Evolutionary conservation across 148 eudicot genomes (phyloP).

Genomic region (Rhododendron molle): DNA sequence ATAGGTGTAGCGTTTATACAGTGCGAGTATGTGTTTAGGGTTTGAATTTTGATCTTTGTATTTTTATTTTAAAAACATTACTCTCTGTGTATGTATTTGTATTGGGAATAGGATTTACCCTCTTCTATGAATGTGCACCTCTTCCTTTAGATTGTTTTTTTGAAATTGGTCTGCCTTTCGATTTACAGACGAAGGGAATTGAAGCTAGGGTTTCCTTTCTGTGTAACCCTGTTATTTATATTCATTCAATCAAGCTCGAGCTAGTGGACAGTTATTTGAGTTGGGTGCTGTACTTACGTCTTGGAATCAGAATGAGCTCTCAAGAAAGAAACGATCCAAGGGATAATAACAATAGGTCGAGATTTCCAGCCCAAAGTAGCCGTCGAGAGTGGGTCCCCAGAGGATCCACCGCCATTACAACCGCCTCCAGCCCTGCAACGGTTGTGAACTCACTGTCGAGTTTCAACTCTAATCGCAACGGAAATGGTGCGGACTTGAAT

Average conservation of each 20-base stretch:
- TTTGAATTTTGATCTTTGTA: background rate
- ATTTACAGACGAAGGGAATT: background rate
- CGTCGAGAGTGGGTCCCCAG: constrained; percentile 69
- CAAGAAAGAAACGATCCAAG: constrained; percentile 49
- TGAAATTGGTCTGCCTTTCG: background rate
- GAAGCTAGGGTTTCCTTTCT: constrained; percentile 4
- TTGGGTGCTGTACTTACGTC: background rate
- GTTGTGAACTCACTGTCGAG: constrained; percentile 20
- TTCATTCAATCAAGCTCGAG: background rate
- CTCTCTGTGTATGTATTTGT: background rate
- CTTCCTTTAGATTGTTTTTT: background rate
- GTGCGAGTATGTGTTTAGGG: background rate
- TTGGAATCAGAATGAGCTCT: constrained; percentile 48
- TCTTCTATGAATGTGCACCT: background rate
- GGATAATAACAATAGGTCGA: constrained; percentile 44
- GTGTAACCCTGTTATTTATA: background rate
- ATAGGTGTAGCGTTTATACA: background rate
- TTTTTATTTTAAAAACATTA: background rate
- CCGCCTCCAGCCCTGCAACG: constrained; percentile 13
- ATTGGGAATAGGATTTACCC: background rate
- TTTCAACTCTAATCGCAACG: constrained; percentile 18
- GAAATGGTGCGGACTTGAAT: constrained; percentile 25
- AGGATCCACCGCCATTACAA: constrained; percentile 24
- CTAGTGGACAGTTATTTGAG: background rate
- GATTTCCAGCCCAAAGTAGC: constrained; percentile 33